These are phyloP conservation scores for Fusarium pseudograminearum DNA, from an alignment of 2,329 filamentous ascomycete species.

Conservation along the genomic window DNA sequence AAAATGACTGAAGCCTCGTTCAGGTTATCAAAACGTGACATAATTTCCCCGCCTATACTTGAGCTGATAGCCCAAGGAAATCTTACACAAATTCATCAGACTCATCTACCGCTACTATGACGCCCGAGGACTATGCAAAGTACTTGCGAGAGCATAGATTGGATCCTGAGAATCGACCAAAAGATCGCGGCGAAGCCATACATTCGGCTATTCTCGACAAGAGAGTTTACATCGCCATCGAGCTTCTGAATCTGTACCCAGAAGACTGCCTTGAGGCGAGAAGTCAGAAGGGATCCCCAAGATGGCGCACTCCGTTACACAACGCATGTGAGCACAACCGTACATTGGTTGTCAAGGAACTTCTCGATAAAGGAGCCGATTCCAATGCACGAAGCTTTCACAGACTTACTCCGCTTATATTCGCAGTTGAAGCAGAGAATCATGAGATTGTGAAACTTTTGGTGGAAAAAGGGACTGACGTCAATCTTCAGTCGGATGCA, in stretches of 20 bases:
- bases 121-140: neutral
- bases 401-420: constrained; percentile 13
- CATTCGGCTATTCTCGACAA: constrained; percentile 18
- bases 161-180: neutral
- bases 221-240: neutral
- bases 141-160: constrained; percentile 4
- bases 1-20: neutral
- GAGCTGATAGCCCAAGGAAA: neutral
- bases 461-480: constrained; percentile 7
- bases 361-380: constrained; percentile 20
- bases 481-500: constrained; percentile 21
- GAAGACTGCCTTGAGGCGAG: constrained; percentile 20
- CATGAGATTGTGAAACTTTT: constrained; percentile 19
- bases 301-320: constrained; percentile 26
- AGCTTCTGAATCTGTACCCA: constrained; percentile 21
- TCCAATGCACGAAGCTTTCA: constrained; percentile 13
- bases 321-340: constrained; percentile 16
- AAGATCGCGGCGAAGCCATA: constrained; percentile 10
- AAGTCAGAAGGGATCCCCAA: constrained; percentile 2
- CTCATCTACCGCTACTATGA: neutral
- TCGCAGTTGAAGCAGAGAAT: constrained; percentile 13
- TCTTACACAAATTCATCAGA: neutral
- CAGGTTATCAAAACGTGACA: neutral
- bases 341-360: neutral
- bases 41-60: neutral